A percentile compares a stretch with the other conserved stretches of the same genome.
These are phyloP conservation scores for Fusarium piperis DNA, from an alignment of 2,329 filamentous ascomycete species.

Conservation along the genomic window DNA sequence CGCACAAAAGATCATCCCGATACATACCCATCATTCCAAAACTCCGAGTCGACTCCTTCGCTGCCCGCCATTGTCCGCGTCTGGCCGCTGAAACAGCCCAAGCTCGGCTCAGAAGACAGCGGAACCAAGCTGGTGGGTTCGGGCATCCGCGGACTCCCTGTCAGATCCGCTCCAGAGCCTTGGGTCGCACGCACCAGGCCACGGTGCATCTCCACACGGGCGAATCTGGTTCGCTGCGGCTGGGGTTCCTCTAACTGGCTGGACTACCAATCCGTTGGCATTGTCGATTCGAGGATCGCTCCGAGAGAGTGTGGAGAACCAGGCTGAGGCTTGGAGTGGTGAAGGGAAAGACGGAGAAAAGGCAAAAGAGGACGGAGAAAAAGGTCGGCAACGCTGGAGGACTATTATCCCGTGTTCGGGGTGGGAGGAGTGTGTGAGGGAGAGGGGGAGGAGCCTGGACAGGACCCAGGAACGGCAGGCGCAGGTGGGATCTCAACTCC, in stretches of 20 bases:
- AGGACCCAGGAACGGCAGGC: conserved; percentile 10
- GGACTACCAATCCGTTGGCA: conserved; percentile 5
- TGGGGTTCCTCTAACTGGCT: conserved; percentile 14
- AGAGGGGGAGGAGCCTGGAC: conserved; percentile 9
- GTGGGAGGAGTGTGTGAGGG: conserved; percentile 1
- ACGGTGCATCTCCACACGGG: conserved; percentile 4
- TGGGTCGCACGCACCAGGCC: conserved; percentile 15
- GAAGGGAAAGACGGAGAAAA: conserved; percentile 3
- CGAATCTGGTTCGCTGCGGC: conserved; percentile 24
- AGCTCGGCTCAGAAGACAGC: not conserved
- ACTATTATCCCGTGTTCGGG: conserved; percentile 33
- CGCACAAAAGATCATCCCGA: not conserved
- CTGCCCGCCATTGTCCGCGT: not conserved
- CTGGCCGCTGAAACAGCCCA: not conserved
- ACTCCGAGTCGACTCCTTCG: not conserved
- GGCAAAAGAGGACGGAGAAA: not conserved
- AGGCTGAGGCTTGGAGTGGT: not conserved
- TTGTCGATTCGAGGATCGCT: not conserved
- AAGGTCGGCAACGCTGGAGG: conserved; percentile 23
- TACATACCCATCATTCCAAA: not conserved
- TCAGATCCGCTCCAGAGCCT: conserved; percentile 16
- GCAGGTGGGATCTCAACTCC: not conserved
- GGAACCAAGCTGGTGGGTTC: not conserved
- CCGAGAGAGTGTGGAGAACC: not conserved
- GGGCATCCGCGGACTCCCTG: not conserved